phyloP scores from a whole-genome alignment of 179 eudicot genomes.

The Silene coronaria region DNA sequence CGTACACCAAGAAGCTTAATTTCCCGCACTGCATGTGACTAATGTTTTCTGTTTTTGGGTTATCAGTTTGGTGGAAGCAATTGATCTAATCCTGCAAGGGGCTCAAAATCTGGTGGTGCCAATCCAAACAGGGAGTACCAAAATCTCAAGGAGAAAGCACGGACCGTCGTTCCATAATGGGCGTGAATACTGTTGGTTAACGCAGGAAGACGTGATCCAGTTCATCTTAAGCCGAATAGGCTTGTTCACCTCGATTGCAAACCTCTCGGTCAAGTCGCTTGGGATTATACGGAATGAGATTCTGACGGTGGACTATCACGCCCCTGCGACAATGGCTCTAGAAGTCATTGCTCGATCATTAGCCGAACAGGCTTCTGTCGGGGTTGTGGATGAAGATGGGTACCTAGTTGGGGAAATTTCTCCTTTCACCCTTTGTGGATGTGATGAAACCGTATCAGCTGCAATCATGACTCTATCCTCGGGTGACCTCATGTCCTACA shows the following conservation, averaged over 20 bases:
- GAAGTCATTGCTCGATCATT: conserved; percentile 25
- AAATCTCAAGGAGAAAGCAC: conserved; percentile 24
- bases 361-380: conserved; percentile 30
- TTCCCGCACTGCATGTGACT: not conserved
- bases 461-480: conserved; percentile 35
- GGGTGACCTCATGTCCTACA: conserved; percentile 41
- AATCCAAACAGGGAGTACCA: conserved; percentile 20
- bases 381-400: conserved; percentile 33
- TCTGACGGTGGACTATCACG: conserved; percentile 29
- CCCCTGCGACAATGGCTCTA: conserved; percentile 29
- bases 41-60: not conserved
- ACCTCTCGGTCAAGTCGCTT: conserved; percentile 27
- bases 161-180: conserved; percentile 23
- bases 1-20: too few species aligned
- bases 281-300: conserved; percentile 31
- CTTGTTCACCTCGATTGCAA: conserved; percentile 27
- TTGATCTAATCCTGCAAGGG: conserved; percentile 33
- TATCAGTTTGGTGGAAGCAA: conserved; percentile 41
- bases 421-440: conserved; percentile 23
- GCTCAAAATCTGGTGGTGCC: conserved; percentile 41
- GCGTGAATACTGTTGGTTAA: conserved; percentile 37
- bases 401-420: conserved; percentile 37
- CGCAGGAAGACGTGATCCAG: conserved; percentile 36
- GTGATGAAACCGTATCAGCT: conserved; percentile 31
- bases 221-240: conserved; percentile 34